phyloP scores from a whole-genome alignment of 2,329 filamentous ascomycete species.

The Colletotrichum horii region DNA sequence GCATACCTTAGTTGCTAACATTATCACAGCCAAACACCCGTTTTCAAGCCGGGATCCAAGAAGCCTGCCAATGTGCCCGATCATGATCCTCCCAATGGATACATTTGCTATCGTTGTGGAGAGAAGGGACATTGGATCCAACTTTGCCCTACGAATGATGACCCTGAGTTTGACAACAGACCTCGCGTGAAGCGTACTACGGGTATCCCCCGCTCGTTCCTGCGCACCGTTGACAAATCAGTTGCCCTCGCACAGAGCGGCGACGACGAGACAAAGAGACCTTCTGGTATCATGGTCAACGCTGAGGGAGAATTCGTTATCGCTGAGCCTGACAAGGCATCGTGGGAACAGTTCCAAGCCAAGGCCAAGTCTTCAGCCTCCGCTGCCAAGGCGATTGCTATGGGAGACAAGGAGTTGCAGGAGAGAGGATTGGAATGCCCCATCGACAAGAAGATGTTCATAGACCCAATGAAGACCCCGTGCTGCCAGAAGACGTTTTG shows the following conservation, averaged over 20 bases:
- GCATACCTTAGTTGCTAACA: not conserved
- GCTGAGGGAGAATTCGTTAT: conserved; percentile 97
- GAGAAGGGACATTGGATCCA: conserved; percentile 99
- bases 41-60: conserved; percentile 66
- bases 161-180: conserved; percentile 92
- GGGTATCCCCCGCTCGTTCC: conserved; percentile 92
- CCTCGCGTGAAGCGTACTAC: conserved; percentile 95
- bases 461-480: conserved; percentile 98
- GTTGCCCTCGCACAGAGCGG: conserved; percentile 75
- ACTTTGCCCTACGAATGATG: conserved; percentile 96
- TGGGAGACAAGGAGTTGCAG: conserved; percentile 85
- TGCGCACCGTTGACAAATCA: conserved; percentile 95
- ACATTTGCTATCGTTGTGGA: conserved; percentile 94
- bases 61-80: conserved; percentile 80
- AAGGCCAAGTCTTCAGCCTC: conserved; percentile 88
- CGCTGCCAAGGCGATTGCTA: conserved; percentile 76
- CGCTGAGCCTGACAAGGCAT: conserved; percentile 91
- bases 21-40: conserved; percentile 64
- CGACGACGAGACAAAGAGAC: conserved; percentile 80
- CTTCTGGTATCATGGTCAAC: conserved; percentile 94
- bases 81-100: conserved; percentile 90
- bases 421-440: conserved; percentile 90
- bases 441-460: conserved; percentile 97
- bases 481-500: conserved; percentile 99
- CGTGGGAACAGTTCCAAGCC: conserved; percentile 97